phyloP scores from a whole-genome alignment of 305 asterid genomes.

The Fraxinus floribunda region DNA sequence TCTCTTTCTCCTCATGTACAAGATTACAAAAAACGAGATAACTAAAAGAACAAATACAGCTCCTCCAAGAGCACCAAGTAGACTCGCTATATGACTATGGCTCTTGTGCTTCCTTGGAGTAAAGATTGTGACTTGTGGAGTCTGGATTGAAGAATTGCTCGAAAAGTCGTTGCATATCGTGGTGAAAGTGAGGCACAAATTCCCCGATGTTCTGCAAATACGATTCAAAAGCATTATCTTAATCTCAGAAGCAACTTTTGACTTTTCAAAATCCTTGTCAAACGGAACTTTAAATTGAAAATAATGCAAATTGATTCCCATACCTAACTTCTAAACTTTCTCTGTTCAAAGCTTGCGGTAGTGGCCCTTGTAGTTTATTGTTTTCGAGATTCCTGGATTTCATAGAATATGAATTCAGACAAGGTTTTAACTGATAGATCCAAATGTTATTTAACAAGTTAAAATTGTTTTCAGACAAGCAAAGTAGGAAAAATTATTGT shows the following conservation, averaged over 20 bases:
- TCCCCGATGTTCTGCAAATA: slow-evolving; percentile 70
- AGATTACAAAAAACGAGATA: slow-evolving; percentile 46
- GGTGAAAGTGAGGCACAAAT: slow-evolving; percentile 78
- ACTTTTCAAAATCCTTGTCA: neutral
- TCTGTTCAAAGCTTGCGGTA: slow-evolving; percentile 71
- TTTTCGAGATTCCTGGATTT: slow-evolving; percentile 72
- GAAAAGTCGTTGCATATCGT: slow-evolving; percentile 54
- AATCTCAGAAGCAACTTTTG: neutral
- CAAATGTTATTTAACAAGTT: neutral
- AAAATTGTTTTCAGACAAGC: neutral
- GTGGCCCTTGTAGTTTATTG: slow-evolving; percentile 82
- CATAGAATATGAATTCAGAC: slow-evolving; percentile 18
- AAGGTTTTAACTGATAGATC: neutral
- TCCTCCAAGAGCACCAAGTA: slow-evolving; percentile 65
- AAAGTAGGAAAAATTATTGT: neutral
- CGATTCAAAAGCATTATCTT: neutral
- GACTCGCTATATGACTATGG: slow-evolving; percentile 45
- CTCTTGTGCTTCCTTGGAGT: slow-evolving; percentile 54
- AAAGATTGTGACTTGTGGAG: slow-evolving; percentile 74
- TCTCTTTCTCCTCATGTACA: slow-evolving; percentile 54
- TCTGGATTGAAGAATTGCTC: slow-evolving; percentile 52
- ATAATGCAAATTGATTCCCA: neutral
- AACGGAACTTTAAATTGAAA: neutral
- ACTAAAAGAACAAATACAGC: slow-evolving; percentile 45
- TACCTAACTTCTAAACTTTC: slow-evolving; percentile 77